These are phyloP conservation scores for Bretschneidera sinensis DNA, from an alignment of 345 rosid genomes.

Conservation along the genomic window DNA sequence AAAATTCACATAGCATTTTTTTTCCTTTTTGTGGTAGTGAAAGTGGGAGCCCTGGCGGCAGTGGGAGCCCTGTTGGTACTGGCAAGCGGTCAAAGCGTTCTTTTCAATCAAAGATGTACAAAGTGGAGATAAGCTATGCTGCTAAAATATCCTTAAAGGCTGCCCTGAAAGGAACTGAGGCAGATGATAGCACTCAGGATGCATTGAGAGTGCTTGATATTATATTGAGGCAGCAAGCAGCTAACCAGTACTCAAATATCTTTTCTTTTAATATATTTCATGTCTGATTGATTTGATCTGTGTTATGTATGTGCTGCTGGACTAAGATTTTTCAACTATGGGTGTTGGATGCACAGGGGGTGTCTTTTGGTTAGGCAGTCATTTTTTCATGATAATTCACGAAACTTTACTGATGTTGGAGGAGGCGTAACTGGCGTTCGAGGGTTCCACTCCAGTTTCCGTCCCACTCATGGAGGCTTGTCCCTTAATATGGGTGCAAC, in stretches of 20 bases:
- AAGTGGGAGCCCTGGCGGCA: slow-evolving; percentile 26
- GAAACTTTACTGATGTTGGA: slow-evolving; percentile 50
- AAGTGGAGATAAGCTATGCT: slow-evolving; percentile 51
- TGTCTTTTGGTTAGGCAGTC: slow-evolving; percentile 88
- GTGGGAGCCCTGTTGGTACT: slow-evolving; percentile 28
- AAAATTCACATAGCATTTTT: slow-evolving; percentile 13
- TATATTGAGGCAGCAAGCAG: slow-evolving; percentile 77
- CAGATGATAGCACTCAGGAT: slow-evolving; percentile 48
- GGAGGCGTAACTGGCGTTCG: slow-evolving; percentile 62
- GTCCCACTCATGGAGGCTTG: slow-evolving; percentile 77
- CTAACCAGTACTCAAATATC: slow-evolving; percentile 42
- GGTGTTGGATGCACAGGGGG: slow-evolving; percentile 44
- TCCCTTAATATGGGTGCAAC: slow-evolving; percentile 83
- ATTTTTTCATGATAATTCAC: slow-evolving; percentile 55
- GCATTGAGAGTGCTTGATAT: slow-evolving; percentile 80
- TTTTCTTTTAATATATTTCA: slow-evolving; percentile 9
- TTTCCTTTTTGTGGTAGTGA: slow-evolving; percentile 21
- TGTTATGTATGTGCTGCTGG: slow-evolving; percentile 8
- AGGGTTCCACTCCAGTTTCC: slow-evolving; percentile 88
- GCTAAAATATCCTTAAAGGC: slow-evolving; percentile 57
- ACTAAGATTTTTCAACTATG: slow-evolving; percentile 14
- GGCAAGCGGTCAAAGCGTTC: slow-evolving; percentile 59
- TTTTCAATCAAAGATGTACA: slow-evolving; percentile 47
- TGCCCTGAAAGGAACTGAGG: slow-evolving; percentile 44
- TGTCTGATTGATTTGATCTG: slow-evolving; percentile 4